Evolutionary conservation across 176 grass and related monocot genomes (phyloP).

Genomic region (Rhynchospora tenuis): DNA sequence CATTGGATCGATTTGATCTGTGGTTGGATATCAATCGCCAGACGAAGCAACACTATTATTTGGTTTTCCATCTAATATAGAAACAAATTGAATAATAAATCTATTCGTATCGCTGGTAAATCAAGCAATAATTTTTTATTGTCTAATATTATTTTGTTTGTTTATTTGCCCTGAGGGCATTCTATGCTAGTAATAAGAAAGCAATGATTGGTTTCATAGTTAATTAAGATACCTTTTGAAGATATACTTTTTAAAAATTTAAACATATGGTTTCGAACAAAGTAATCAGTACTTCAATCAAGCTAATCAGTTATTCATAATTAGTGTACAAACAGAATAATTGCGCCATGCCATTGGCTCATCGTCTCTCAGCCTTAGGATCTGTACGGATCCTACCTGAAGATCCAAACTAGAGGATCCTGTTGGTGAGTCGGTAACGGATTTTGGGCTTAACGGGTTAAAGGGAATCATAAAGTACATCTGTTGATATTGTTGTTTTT

Average conservation of each 20-base stretch:
- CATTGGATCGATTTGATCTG: no score
- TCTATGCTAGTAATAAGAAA: no score
- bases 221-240: background rate
- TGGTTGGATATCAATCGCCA: no score
- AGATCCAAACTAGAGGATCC: background rate
- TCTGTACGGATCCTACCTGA: background rate
- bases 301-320: background rate
- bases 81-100: no score
- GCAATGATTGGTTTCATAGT: background rate
- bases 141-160: no score
- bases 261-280: background rate
- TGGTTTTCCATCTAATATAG: no score
- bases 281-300: slow-evolving; percentile 12
- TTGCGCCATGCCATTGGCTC: background rate
- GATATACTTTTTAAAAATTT: background rate
- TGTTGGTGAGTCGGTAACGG: background rate
- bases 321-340: background rate
- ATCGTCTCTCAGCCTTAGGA: background rate
- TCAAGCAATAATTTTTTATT: no score
- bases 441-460: background rate
- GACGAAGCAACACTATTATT: no score
- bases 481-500: background rate
- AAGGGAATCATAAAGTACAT: background rate
- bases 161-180: no score
- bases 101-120: no score